These are phyloP conservation scores for Saccharum hybrid DNA, from an alignment of 202 grass and related monocot genomes.

Conservation along the genomic window DNA sequence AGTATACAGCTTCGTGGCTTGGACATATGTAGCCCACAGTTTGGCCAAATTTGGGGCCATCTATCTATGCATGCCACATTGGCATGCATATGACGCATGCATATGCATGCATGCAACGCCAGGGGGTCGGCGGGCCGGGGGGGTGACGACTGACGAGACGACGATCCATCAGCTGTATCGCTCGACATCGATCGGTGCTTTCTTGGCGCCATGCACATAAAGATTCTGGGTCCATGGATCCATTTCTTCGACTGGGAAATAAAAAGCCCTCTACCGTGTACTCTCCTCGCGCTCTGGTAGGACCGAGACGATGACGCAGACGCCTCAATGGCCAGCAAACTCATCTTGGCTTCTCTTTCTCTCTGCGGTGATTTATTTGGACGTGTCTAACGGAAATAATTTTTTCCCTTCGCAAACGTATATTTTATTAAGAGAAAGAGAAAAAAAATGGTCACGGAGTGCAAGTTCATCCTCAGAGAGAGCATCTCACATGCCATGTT, in stretches of 20 bases:
- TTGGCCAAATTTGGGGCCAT: slow-evolving; percentile 39
- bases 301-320: not conserved
- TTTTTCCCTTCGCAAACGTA: no score
- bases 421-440: no score
- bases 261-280: no score
- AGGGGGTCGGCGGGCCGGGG: not conserved
- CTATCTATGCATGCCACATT: not conserved
- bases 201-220: slow-evolving; percentile 42
- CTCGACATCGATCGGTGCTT: not conserved
- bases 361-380: no score
- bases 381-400: no score
- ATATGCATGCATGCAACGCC: slow-evolving; percentile 8
- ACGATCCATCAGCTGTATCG: not conserved
- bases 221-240: not conserved
- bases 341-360: no score
- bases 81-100: no score
- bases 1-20: not conserved
- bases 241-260: no score
- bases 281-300: no score
- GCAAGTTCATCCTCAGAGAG: no score
- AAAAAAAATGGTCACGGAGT: no score
- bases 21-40: not conserved
- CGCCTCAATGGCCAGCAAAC: not conserved
- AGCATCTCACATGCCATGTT: no score
- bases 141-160: not conserved